Evolutionary conservation across 331 rosid species (phyloP), one percentile per base, ranked within the genome.

Genomic region (Malus hybrid): DNA sequence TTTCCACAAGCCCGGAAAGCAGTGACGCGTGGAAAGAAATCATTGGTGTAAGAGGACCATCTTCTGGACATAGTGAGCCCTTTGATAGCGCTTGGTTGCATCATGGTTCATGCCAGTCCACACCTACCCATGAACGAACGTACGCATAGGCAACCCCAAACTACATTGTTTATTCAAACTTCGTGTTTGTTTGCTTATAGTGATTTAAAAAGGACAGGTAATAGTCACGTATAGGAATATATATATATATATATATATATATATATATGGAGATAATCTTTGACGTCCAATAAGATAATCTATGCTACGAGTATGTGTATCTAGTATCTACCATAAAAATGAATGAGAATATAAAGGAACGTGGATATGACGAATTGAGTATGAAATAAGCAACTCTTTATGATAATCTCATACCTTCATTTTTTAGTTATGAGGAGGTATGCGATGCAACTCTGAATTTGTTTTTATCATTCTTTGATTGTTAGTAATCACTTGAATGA

Each of bases 61-160:
- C 18, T 46, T 69, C 7, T 1, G 16, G 34, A 34, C 46, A 18
- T 36, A 16, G 29, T 36, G 79, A 69, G 72, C 50, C 60, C 70
- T n/a, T 57, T 65, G 68, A 44, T 19, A 7, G 57, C 62, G 52
- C 81, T 66, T 44, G 57, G 81, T 72, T 76, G 80, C 82, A 55
- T 73, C 82, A 83, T 73, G 79, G 87, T 57, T 73, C 79, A 73
- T 56, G 82, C 79, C 74, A 34, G 53, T 63, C 75, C 79, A 77
- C 79, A 63, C 82, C 84, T 76, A 68, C 79, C 79, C 82, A 53
- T 34, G 58, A 10, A 42, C 48, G 48, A 42, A 42, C 48, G 48
- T 1, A 42, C 48, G 71, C 71, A 22, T 22, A 19, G 28, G 53
- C 79, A 55, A 52, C 52, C 13, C 58, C 46, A 28, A 63, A 8